A percentile compares a stretch with the other conserved stretches of the same genome.
These are phyloP conservation scores for Sclerotinia subarctica DNA, from an alignment of 2,329 filamentous ascomycete genomes.

Conservation along the genomic window DNA sequence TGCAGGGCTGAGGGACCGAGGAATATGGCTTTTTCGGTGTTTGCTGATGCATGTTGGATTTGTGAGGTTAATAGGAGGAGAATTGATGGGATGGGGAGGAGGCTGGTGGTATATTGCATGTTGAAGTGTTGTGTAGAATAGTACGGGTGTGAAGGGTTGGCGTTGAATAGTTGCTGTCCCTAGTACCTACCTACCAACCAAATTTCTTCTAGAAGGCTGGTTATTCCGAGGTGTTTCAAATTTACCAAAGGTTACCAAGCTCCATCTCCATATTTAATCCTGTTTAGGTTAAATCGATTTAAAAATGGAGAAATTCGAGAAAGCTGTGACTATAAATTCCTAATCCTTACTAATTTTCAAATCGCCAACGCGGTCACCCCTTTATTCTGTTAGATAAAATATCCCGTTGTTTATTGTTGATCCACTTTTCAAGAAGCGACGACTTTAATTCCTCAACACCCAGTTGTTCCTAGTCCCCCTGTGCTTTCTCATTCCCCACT, in stretches of 20 bases:
- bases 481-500: constrained; percentile 28
- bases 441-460: constrained; percentile 24
- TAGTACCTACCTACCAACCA: neutral
- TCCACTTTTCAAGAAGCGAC: constrained; percentile 18
- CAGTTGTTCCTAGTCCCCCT: constrained; percentile 5
- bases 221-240: constrained; percentile 7
- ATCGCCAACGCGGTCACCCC: constrained; percentile 17
- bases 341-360: constrained; percentile 5
- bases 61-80: constrained; percentile 28
- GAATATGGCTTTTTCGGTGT: constrained; percentile 92
- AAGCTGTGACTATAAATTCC: constrained; percentile 16
- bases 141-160: neutral
- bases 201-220: constrained; percentile 12
- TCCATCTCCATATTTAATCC: neutral
- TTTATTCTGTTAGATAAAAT: neutral
- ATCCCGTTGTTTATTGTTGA: constrained; percentile 20
- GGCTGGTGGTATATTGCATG: neutral
- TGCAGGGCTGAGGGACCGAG: constrained; percentile 60
- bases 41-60: constrained; percentile 50
- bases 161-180: neutral
- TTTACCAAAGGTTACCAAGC: neutral
- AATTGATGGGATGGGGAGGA: constrained; percentile 22
- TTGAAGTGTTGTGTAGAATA: neutral
- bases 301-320: neutral
- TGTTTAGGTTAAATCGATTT: neutral